Evolutionary conservation across 257 asterid genomes (phyloP), one percentile per base, ranked within the genome.

Genomic region (Rhazya stricta): DNA sequence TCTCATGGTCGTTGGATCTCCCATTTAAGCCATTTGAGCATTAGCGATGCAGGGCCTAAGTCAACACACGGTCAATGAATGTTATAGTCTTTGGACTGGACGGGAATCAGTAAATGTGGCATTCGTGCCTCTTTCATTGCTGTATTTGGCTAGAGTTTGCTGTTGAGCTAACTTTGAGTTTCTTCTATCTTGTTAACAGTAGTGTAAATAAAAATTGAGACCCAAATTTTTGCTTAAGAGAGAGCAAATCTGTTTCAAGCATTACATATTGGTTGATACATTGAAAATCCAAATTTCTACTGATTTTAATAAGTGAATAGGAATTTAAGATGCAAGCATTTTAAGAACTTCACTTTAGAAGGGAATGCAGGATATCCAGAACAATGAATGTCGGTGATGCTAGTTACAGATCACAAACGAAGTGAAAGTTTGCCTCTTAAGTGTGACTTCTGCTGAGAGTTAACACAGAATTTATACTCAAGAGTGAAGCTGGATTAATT

Each of bases 1-100:
- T 60, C 34, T 76, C 51, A 77, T 74, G 62, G 79, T 83, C 75
- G n/a, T 23, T 60, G 75, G 67, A 83, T 81, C 69, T 66, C 58
- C 83, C 76, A 5, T 74, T 80, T 77, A 66, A 79, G 69, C 69
- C 68, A 46, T 71, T 81, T 50, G 27, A 42, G 78, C 78, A 74
- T n/a, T 69, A 75, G 77, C 48, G 71, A 61, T 62, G 77, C 79
- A 43, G 77, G 74, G 73, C 78, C 50, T 65, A 73, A 45, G 36
- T 72, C 60, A 69, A 69, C 61, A n/a, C 67, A 46, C 72, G 72
- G 43, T 67, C 72, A 7, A 57, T 42, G 68, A 63, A 39, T 39
- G 41, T 72, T 34, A 2, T n/a, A 58, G 57, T 61, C 30, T 72
- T 78, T 37, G 15, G 30, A 42, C 18, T 13, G 32, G 36, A 36